These are phyloP conservation scores for Aureobasidium sp. DNA, from an alignment of 2,329 filamentous ascomycete genomes.

Conservation along the genomic window DNA sequence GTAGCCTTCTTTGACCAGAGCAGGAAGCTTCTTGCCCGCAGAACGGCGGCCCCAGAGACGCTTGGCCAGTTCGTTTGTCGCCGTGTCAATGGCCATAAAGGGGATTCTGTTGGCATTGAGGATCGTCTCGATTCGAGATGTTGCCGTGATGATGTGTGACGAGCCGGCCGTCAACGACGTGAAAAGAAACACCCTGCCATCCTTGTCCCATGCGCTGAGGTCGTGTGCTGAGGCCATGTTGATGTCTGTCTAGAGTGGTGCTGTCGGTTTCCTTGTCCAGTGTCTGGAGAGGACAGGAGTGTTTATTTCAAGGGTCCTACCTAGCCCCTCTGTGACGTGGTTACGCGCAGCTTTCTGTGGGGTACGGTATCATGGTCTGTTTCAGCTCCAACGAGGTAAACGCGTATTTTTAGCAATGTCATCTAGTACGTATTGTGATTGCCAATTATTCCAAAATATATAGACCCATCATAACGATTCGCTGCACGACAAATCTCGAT, in stretches of 20 bases:
- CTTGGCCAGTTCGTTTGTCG: constrained; percentile 80
- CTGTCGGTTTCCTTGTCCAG: not conserved
- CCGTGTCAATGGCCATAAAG: constrained; percentile 86
- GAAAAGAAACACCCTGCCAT: constrained; percentile 72
- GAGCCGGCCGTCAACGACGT: constrained; percentile 93
- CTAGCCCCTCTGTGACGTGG: not conserved
- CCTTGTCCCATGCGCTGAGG: constrained; percentile 39
- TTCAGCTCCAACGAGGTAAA: not conserved
- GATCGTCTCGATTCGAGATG: constrained; percentile 91
- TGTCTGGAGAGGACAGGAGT: not conserved
- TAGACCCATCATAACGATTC: not conserved
- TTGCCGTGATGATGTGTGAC: constrained; percentile 92
- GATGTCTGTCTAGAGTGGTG: not conserved
- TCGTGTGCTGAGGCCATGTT: constrained; percentile 22
- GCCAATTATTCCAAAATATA: not conserved
- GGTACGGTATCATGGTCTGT: not conserved
- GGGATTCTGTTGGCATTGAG: constrained; percentile 89
- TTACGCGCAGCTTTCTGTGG: constrained; percentile 12
- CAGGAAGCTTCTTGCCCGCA: constrained; percentile 82
- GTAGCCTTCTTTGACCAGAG: constrained; percentile 76
- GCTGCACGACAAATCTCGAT: not conserved
- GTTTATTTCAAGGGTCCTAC: not conserved
- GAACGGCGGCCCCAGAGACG: constrained; percentile 82
- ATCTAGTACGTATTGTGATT: not conserved
- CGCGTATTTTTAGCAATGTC: not conserved